Conservation (phyloP, 1,284 basidiomycete genomes). For the Anthracocystis panici-leucophaei region DNA sequence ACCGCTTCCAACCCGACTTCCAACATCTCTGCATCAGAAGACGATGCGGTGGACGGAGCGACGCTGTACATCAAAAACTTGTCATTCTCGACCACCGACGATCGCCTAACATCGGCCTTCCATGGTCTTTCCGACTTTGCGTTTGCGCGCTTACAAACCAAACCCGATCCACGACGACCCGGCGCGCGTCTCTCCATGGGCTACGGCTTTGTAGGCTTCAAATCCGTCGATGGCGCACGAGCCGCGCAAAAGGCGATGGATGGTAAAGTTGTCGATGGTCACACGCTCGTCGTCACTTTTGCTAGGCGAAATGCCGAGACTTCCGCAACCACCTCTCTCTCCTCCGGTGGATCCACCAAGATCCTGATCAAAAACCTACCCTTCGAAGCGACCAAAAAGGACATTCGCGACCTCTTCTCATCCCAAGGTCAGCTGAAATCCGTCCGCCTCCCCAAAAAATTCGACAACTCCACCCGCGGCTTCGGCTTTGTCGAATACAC, state of each 20-base stretch:
- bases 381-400: constrained; percentile 94
- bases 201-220: constrained; percentile 95
- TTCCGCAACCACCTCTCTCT: constrained; percentile 72
- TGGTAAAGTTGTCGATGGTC: constrained; percentile 87
- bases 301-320: constrained; percentile 84
- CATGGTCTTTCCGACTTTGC: constrained; percentile 83
- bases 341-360: constrained; percentile 74
- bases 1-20: constrained; percentile 13
- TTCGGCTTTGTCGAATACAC: constrained; percentile 89
- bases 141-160: constrained; percentile 91
- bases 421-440: constrained; percentile 82
- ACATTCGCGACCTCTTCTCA: constrained; percentile 80
- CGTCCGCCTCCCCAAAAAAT: constrained; percentile 76
- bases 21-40: constrained; percentile 15
- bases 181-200: constrained; percentile 81
- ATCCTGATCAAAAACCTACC: constrained; percentile 96
- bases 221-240: constrained; percentile 79
- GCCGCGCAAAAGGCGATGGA: constrained; percentile 83
- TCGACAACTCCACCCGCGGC: constrained; percentile 76
- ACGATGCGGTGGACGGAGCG: constrained; percentile 76
- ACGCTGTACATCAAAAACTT: constrained; percentile 97
- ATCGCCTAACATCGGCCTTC: constrained; percentile 79
- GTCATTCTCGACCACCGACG: constrained; percentile 86
- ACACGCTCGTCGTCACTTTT: constrained; percentile 85
- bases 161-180: constrained; percentile 77